A percentile compares a stretch with the other conserved stretches of the same genome.
Conservation (phyloP, 2,329 filamentous ascomycete species). For the Botrytis paeoniae region DNA sequence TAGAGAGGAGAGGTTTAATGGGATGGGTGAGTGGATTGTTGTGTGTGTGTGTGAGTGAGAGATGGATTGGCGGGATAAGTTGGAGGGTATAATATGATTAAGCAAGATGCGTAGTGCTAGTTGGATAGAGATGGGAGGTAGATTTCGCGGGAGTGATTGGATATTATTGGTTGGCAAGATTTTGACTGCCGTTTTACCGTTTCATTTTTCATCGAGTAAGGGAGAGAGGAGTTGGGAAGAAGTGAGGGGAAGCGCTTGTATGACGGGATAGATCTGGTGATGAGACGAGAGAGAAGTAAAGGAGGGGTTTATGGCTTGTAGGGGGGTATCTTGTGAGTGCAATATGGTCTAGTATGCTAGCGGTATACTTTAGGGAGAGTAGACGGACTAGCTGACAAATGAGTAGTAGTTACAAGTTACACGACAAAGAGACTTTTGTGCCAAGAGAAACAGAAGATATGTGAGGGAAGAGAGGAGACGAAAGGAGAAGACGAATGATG, state of each 20-base stretch:
- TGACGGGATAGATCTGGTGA: not conserved
- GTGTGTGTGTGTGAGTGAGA: too few species aligned
- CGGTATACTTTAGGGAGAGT: not conserved
- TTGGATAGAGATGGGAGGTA: not conserved
- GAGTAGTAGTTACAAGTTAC: not conserved
- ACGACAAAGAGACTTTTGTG: not conserved
- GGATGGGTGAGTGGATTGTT: not conserved
- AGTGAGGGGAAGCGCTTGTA: fast-evolving
- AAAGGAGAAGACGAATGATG: not conserved
- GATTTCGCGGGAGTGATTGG: not conserved
- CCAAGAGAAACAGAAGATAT: not conserved
- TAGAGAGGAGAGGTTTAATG: not conserved
- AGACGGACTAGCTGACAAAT: not conserved
- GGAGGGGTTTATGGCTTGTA: not conserved
- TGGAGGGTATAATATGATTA: not conserved
- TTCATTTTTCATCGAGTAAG: not conserved
- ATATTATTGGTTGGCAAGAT: not conserved
- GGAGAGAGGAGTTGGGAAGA: not conserved
- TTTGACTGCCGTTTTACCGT: fast-evolving
- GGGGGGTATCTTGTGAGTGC: not conserved
- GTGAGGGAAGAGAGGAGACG: too few species aligned
- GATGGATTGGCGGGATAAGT: not conserved
- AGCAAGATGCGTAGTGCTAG: not conserved
- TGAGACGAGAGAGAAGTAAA: not conserved
- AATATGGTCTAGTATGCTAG: not conserved